Percentiles rank a stretch among this genome's conserved stretches.
Evolutionary conservation across 2,329 filamentous ascomycete species (phyloP).

Genomic region (Aspergillus bombycis): DNA sequence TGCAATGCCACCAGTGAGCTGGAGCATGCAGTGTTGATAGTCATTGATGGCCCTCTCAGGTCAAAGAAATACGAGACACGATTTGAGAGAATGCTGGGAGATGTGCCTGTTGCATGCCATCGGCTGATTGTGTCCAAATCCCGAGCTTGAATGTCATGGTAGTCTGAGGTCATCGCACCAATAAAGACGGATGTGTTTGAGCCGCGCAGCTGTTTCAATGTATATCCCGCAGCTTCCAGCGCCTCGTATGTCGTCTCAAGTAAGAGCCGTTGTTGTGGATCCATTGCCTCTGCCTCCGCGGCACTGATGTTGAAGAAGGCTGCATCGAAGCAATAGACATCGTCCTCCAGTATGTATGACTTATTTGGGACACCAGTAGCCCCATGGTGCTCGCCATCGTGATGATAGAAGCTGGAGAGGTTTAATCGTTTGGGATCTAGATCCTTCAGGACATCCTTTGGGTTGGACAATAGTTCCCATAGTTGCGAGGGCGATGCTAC

Average conservation of each 20-base stretch:
- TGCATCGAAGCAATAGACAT: conserved; percentile 30
- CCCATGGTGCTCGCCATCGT: conserved; percentile 27
- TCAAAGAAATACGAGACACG: conserved; percentile 44
- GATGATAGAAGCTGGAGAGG: conserved; percentile 27
- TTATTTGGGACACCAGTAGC: conserved; percentile 27
- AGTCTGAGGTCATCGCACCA: conserved; percentile 33
- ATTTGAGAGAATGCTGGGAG: conserved; percentile 44
- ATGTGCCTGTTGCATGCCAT: conserved; percentile 37
- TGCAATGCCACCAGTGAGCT: conserved; percentile 44
- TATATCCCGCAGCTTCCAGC: conserved; percentile 27
- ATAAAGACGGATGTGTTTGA: conserved; percentile 30
- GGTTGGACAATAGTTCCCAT: conserved; percentile 29
- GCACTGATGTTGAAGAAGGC: conserved; percentile 33
- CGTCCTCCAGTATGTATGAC: conserved; percentile 28
- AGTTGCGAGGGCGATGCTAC: conserved; percentile 28
- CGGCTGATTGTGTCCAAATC: conserved; percentile 28
- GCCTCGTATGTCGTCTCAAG: conserved; percentile 32
- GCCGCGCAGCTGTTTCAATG: conserved; percentile 28
- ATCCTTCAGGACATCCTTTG: conserved; percentile 26
- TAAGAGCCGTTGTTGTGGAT: conserved; percentile 32
- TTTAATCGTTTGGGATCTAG: conserved; percentile 28
- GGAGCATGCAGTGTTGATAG: conserved; percentile 53
- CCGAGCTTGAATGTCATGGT: conserved; percentile 24
- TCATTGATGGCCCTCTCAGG: conserved; percentile 44
- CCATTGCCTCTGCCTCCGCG: conserved; percentile 35